A percentile compares a stretch with the other conserved stretches of the same genome.
These are phyloP conservation scores for Globisporangium carolinianum DNA, from an alignment of 352 stramenopile species.

Conservation along the genomic window DNA sequence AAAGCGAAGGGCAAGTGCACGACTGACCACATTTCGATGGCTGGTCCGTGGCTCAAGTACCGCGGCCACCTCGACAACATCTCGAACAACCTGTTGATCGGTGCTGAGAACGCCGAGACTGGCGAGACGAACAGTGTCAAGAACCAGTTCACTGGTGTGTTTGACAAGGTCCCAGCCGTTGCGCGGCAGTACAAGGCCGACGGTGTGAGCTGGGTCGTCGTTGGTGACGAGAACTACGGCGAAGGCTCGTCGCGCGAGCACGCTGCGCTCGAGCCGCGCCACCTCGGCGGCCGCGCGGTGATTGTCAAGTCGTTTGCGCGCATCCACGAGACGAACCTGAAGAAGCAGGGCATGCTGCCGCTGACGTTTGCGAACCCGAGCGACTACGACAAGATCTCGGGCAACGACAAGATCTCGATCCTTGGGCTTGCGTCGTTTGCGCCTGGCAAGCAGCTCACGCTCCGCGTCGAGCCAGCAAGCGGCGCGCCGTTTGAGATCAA, in stretches of 20 bases:
- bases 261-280: slow-evolving; percentile 87
- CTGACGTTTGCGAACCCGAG: slow-evolving; percentile 89
- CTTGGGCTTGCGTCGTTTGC: slow-evolving; percentile 78
- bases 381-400: slow-evolving; percentile 91
- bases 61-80: slow-evolving; percentile 93
- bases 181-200: slow-evolving; percentile 89
- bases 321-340: slow-evolving; percentile 95
- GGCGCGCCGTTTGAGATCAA: slow-evolving; percentile 81
- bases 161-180: slow-evolving; percentile 86
- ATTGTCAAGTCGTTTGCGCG: slow-evolving; percentile 92
- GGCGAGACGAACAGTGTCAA: slow-evolving; percentile 89
- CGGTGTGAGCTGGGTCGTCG: slow-evolving; percentile 87
- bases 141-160: slow-evolving; percentile 86
- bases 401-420: slow-evolving; percentile 90
- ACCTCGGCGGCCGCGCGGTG: slow-evolving; percentile 87
- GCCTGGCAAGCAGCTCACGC: slow-evolving; percentile 81
- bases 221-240: slow-evolving; percentile 94
- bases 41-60: slow-evolving; percentile 92
- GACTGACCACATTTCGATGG: slow-evolving; percentile 93
- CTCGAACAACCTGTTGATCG: slow-evolving; percentile 93
- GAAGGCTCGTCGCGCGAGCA: slow-evolving; percentile 91
- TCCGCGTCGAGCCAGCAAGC: slow-evolving; percentile 67
- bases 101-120: slow-evolving; percentile 90
- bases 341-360: slow-evolving; percentile 94
- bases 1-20: slow-evolving; percentile 95